Base-by-base conservation (phyloP, 2,329 filamentous ascomycete species). In the Colletotrichum musicola region DNA sequence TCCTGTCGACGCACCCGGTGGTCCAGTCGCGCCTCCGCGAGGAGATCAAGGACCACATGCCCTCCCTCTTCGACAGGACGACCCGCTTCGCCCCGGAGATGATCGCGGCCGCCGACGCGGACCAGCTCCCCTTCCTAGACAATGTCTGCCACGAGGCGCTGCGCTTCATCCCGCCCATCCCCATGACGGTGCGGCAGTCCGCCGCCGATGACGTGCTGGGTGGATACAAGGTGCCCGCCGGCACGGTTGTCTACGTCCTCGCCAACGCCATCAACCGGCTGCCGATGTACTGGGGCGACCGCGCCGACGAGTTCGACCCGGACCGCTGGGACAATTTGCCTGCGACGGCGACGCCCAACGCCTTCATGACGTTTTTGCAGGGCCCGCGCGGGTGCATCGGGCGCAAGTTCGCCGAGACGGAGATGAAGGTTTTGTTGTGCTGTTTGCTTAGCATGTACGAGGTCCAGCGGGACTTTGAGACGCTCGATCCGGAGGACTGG, bases 131-230 rank as follows among this genome's bases (percentile, higher is more conserved):
- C 0, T 85, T 80, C 72, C 75, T 84, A 5, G 80, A 84, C 70
- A 83, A 82, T 59, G 79, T 84, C 46, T 83, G 82, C 76, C 80
- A 80, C 59, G 83, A 85, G 73, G 80, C 80, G 0, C 77, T 85
- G 5, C 81, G 83, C 49, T 80, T 78, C 74, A 83, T 83, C 65
- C 81, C 81, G n/a, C 57, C 64, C 46, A 83, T 84, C 51, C 81
- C 82, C 25, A 81, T 82, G 77, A 82, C 81, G 2, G 81, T 83
- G n/a, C 79, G 82, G 7, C 75, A 83, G 68, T 78, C 80, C 0
- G 56, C 81, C 35, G 74, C 72, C 4, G 80, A 82, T 27, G 81
- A 83, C 62, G 73, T 68, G 5, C 74, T 85, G 1, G 80, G 78
- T 4, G 76, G 76, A 1, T 82, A 82, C 74, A 73, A 76, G 44